Evolutionary conservation across 2,329 filamentous ascomycete genomes (phyloP).

Genomic region (Cryphonectria nitschkei): DNA sequence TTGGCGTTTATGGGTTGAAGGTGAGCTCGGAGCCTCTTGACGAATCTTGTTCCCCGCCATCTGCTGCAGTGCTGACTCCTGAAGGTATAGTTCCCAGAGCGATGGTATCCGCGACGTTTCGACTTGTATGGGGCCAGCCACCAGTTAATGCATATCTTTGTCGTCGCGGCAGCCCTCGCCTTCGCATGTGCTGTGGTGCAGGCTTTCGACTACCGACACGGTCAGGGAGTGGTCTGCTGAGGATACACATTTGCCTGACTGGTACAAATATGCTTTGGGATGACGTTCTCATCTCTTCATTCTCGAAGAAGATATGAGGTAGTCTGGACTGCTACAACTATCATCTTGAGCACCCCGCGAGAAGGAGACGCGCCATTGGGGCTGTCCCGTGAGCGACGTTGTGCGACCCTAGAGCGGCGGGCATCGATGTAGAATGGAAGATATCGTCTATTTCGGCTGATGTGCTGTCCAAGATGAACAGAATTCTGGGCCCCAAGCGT

Average conservation of each 20-base stretch:
- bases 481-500: too few species aligned
- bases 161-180: conserved; percentile 46
- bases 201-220: conserved; percentile 42
- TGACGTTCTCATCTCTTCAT: not conserved
- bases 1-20: conserved; percentile 42
- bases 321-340: not conserved
- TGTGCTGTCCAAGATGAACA: too few species aligned
- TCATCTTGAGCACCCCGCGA: not conserved
- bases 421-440: too few species aligned
- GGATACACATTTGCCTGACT: not conserved
- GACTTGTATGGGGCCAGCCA: conserved; percentile 53
- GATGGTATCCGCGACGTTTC: conserved; percentile 46
- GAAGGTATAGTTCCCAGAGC: conserved; percentile 45
- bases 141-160: conserved; percentile 53
- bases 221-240: conserved; percentile 8
- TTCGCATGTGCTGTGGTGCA: conserved; percentile 42
- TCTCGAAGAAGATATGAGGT: not conserved
- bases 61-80: conserved; percentile 8
- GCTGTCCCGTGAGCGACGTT: too few species aligned
- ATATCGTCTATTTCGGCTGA: too few species aligned
- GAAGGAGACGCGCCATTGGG: not conserved
- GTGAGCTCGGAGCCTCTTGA: conserved; percentile 29
- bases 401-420: too few species aligned
- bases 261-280: too few species aligned
- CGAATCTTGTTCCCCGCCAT: not conserved